Conservation (phyloP, 176 grass and related monocot genomes). For the Eleusine coracana region DNA sequence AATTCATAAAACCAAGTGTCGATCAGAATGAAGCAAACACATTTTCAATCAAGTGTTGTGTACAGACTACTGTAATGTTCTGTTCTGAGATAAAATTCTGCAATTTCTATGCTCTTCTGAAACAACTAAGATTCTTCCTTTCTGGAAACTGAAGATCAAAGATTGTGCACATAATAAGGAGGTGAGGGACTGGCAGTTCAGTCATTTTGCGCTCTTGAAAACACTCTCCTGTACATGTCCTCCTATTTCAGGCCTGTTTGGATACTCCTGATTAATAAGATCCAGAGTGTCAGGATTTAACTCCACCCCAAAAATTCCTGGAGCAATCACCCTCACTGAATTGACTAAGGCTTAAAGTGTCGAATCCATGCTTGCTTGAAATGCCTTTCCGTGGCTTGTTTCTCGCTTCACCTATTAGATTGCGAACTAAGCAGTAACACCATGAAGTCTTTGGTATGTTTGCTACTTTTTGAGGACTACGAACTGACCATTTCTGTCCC, state of each 20-base stretch:
- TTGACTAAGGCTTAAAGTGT: background rate
- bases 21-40: conserved; percentile 19
- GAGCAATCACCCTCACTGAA: background rate
- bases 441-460: conserved; percentile 13
- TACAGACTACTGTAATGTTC: background rate
- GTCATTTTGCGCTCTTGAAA: background rate
- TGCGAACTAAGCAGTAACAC: conserved; percentile 4
- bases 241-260: background rate
- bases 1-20: background rate
- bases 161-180: conserved; percentile 1
- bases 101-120: background rate
- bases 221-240: no score
- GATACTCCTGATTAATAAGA: background rate
- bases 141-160: background rate
- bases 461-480: background rate
- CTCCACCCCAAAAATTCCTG: background rate
- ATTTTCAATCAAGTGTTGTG: conserved; percentile 31
- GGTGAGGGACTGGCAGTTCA: background rate
- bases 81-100: background rate
- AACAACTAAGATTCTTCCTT: background rate
- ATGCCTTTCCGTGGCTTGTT: background rate
- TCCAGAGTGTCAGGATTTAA: background rate
- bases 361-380: background rate
- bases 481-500: background rate
- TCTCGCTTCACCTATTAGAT: conserved; percentile 4